Evolutionary conservation across 2,329 filamentous ascomycete species (phyloP), one percentile per base, ranked within the genome.

Genomic region (Fusarium buxicola): DNA sequence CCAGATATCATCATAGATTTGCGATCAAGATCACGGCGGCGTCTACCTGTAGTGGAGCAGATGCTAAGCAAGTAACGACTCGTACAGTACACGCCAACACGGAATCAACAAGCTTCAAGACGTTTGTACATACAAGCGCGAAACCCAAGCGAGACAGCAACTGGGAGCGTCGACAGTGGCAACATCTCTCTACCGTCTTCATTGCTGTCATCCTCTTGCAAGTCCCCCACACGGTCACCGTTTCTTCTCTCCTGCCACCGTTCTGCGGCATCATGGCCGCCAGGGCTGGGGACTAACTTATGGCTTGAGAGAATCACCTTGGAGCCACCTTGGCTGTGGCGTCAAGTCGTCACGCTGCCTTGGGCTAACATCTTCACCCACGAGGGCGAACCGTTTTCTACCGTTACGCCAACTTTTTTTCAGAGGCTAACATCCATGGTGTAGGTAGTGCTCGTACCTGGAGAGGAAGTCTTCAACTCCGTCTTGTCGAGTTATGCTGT

Each of bases 251-350:
- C 32, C 43, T 38, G 41, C 52, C 58, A 55, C 57, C 41, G 44
- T 47, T 45, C 30, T 47, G 31, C 44, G n/a, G 44, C 28, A 27
- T 27, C 21, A 21, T 47, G 44, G 44, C 35, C 46, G 16, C 63
- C 35, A 35, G 36, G 18, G 45, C 60, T 63, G 55, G 31, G 44
- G 56, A 44, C 30, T 27, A 30, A n/a, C 21, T 21, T 44, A 54
- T 47, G 31, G 15, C 34, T 24, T 16, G n/a, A 18, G 31, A 49
- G 25, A 30, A 35, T 44, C 44, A 52, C 46, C 55, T 44, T 47
- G 49, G 60, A 45, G 39, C 43, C 51, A 49, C 41, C 31, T 7
- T 48, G 55, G 46, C 15, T 32, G 61, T 65, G 57, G 61, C 56
- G 61, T 58, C 25, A 36, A 6, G 21, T 21, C 6, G 4, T 21